Evolutionary conservation across 164 flowering plant genomes (phyloP), one percentile per base, ranked within the genome.

Genomic region (Saururus chinensis): DNA sequence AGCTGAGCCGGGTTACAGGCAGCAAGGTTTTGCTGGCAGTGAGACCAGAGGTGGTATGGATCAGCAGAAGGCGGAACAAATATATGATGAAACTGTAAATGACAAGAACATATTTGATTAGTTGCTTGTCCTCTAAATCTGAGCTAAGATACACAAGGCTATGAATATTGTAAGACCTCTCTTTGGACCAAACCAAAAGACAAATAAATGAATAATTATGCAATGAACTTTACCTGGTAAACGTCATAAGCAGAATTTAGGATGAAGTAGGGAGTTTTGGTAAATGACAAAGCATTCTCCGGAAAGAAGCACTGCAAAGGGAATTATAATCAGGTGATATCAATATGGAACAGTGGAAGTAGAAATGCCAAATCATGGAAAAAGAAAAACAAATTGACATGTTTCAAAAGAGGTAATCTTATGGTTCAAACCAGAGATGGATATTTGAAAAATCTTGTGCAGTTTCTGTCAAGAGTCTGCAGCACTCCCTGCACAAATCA

Each of bases 291-390:
- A 9, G 78, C 76, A 59, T 88, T 75, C 62, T 93, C 97, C 19
- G 99, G 99, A 75, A 93, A 93, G 79, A 93, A 76, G 65, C 97
- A 93, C 99, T 93, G 88, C 79, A 74, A 1, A 9, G 42, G 41
- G 35, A 17, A 1, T 6, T 23, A 23, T 7, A 55, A 55, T 17
- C 23, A 19, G 7, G 13, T 3, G 7, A 55, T 55, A 24, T 23
- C 11, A 20, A 2, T 21, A 21, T 22, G 0, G 11, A 25, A 22
- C 5, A 11, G 11, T 20, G 5, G 7, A 6, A 54, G 11, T 0
- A 54, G 14, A 54, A 19, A 4, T 0, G 25, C 22, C 20, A 54
- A 12, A 25, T 12, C 12, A 41, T 41, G 45, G 12, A 8, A 41
- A 41, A 21, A 54, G 21, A 54, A 6, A 8, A 54, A 54, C 9